Evolutionary conservation across 2,329 filamentous ascomycete species (phyloP), one percentile per base, ranked within the genome.

Genomic region (Aureobasidium sp.): DNA sequence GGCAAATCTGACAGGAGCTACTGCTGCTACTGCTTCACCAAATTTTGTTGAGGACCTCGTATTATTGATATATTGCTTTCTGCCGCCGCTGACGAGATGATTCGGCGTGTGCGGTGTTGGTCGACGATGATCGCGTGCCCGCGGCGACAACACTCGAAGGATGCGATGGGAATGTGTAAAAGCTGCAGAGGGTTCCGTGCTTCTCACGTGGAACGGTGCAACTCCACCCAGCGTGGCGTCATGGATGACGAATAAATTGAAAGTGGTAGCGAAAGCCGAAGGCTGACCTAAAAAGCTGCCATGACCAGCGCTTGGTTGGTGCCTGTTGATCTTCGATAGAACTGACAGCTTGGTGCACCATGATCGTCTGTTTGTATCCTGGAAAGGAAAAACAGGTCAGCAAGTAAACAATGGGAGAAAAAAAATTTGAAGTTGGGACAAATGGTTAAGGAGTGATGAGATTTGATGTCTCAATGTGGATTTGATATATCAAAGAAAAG

Each of bases 171-270:
- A 37, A 42, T 26, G n/a, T 6, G 51, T 27, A 27, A 39, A 41
- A 56, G 52, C 52, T 57, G 53, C 53, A 57, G 27, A 17, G 27
- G 7, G 53, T 39, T 46, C 53, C 53, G 53, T 57, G 53, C 53
- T 9, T 20, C n/a, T 20, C 47, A 51, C 29, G 47, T 51, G 47
- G 10, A 39, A 39, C 12, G 26, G 46, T 53, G 50, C 37, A 55
- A 55, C 52, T 55, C 52, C 52, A 44, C 52, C 34, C 39, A 17
- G 29, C n/a, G 23, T 17, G 15, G 53, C 53, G 53, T 57, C 53
- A 57, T 57, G 15, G 39, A 57, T 57, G 53, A 57, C 53, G 53
- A 57, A 57, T 34, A 5, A n/a, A 5, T 46, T 17, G 13, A 7
- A 46, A 26, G 9, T 15, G 53, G 15, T 36, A 44, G 53, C 53